Base-by-base conservation (phyloP, 176 grass and related monocot genomes). In the Oryza longistaminata region DNA sequence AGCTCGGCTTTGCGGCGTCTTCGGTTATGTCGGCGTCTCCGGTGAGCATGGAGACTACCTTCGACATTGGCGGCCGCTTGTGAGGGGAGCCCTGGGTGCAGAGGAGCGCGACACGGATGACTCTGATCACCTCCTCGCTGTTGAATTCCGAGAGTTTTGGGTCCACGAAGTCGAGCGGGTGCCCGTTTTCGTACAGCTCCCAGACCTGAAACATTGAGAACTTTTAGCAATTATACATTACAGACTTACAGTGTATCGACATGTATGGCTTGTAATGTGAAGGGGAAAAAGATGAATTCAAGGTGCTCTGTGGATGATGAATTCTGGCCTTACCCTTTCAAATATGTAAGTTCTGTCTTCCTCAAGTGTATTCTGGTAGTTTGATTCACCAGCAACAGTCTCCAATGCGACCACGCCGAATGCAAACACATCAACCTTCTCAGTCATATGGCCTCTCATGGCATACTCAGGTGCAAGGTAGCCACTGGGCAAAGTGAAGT, bases 391-490 rank as follows among this genome's bases (percentile, higher is more conserved):
- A 3, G 80, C 67, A 17, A 89, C 73, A 60, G 78, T 79, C 71
- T 92, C 91, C 49, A 92, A 34, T 1, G 24, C 79, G 3, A 92
- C 75, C 11, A 92, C 80, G 0, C 91, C 87, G 34, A 92, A 92
- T 64, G 83, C 87, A 77, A 89, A 92, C 10, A 92, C 80, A 68
- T 92, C 87, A 2, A 85, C 67, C 58, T 92, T 92, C 79, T 92
- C 87, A 34, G 91, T 92, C 78, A 92, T 74, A 71, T 89, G 90
- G 11, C 90, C 90, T 89, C 90, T 92, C 90, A 92, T 89, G 53
- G 90, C 90, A 9, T 89, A 92, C 80, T 92, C 90, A 12, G 91
- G 91, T 70, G 94, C 94, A 15, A 97, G 87, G 67, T 97, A 96
- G 16, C 94, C 94, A 85, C 94, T 96, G 43, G n/a, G 67, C 15